Evolutionary conservation across 1,284 basidiomycete genomes (phyloP).

Genomic region (Afroboletus lepidellus): DNA sequence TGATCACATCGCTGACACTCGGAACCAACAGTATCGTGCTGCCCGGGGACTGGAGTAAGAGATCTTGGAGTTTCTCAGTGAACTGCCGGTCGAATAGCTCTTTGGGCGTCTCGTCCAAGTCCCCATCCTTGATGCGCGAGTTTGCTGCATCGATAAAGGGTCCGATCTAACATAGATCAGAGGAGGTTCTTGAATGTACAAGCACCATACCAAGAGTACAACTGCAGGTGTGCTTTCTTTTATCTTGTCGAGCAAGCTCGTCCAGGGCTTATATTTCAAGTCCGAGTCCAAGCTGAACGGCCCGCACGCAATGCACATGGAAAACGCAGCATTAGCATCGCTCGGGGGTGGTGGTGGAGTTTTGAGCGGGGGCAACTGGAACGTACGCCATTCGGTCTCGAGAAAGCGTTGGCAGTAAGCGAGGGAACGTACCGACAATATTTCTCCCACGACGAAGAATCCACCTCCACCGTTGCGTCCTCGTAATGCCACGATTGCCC

Average conservation of each 20-base stretch:
- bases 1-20: conserved; percentile 78
- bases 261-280: conserved; percentile 73
- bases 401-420: background rate
- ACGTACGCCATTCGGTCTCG: background rate
- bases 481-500: conserved; percentile 83
- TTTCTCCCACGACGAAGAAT: conserved; percentile 82
- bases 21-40: conserved; percentile 80
- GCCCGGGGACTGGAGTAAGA: conserved; percentile 62
- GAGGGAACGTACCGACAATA: conserved; percentile 60
- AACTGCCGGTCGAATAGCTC: conserved; percentile 76
- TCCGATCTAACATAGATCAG: conserved; percentile 59
- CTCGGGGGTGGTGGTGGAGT: conserved; percentile 37
- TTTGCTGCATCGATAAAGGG: conserved; percentile 86
- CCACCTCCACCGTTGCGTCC: conserved; percentile 91
- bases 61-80: conserved; percentile 53
- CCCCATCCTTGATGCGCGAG: conserved; percentile 69
- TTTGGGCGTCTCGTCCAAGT: conserved; percentile 61
- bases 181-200: background rate
- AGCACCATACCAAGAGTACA: conserved; percentile 66
- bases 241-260: conserved; percentile 55
- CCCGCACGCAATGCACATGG: conserved; percentile 72
- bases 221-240: conserved; percentile 69
- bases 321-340: conserved; percentile 48
- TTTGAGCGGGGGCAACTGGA: conserved; percentile 51
- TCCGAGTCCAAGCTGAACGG: conserved; percentile 82